Percentiles rank a stretch among this genome's conserved stretches.
Evolutionary conservation across 2,329 filamentous ascomycete species (phyloP).

Genomic region (Penicillium nordicum): DNA sequence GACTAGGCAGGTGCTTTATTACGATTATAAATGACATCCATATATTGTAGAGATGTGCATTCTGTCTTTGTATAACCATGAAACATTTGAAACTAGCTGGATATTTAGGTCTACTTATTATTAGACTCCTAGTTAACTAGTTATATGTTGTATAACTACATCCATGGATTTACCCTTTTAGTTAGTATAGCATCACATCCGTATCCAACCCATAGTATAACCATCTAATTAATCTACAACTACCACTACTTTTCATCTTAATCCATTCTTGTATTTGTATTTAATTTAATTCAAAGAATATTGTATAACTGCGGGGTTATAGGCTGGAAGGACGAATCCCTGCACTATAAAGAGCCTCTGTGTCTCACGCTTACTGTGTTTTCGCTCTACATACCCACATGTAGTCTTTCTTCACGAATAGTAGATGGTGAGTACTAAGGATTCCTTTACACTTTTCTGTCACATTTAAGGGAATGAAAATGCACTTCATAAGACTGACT

Average conservation of each 20-base stretch:
- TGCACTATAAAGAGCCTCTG: background rate
- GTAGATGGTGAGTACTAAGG: background rate
- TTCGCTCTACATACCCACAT: background rate
- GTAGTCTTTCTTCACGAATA: background rate
- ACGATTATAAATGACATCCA: background rate
- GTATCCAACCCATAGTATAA: background rate
- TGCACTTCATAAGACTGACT: constrained; percentile 14
- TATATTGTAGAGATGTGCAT: background rate
- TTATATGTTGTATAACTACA: too few species aligned
- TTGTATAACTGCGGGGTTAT: background rate
- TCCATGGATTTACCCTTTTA: background rate
- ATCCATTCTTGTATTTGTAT: background rate
- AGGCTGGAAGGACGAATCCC: background rate
- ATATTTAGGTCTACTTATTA: background rate
- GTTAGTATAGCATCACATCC: background rate
- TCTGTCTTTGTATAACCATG: background rate
- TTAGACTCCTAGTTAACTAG: too few species aligned
- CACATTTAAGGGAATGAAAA: constrained; percentile 9
- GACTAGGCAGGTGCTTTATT: background rate
- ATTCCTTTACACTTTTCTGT: background rate
- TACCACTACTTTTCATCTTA: background rate
- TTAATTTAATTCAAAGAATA: background rate
- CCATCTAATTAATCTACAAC: background rate
- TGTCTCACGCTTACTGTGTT: background rate
- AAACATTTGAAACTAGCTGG: background rate